Evolutionary conservation across 1,284 basidiomycete genomes (phyloP), one percentile per base, ranked within the genome.

Genomic region (Erythrobasidium hasegawianum): DNA sequence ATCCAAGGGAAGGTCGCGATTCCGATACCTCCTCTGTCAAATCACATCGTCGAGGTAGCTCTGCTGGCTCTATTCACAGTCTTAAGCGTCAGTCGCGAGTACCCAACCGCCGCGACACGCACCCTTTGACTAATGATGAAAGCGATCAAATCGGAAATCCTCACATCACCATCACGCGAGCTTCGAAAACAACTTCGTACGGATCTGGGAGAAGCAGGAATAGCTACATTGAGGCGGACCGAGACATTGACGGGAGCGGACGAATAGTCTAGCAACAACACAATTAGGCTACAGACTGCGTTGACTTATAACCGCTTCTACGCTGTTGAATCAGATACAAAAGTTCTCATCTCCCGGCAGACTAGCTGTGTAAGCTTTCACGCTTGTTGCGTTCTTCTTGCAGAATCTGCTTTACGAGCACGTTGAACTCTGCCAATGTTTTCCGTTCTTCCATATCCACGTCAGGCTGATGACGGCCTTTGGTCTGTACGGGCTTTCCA

Each of bases 391-490:
- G 41, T 38, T 65, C 62, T 29, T 65, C 62, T 14, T 11, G 27
- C 20, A 65, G 38, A 43, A 65, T 53, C 22, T 27, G 38, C 26
- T 65, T 65, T 16, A 65, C 62, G 14, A 65, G 56, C 22, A 57
- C 55, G 29, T 58, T 58, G 55, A 65, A 65, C 18, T 58, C 33
- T 11, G 33, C 29, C 7, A 65, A 33, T 2, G 62, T 56, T 14
- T 26, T 40, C 14, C 62, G 39, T 27, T 65, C 55, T 18, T 65
- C 55, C 2, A 24, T 22, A 40, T 55, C 56, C 16, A 65, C 55
- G 8, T 16, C 33, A 7, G 62, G 26, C 10, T 55, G 47, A 13
- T 22, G 24, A 4, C n/a, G 47, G 33, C 5, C 33, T n/a, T n/a
- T 24, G n/a, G 5, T 33, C 4, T 33, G 33, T 33, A 33, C 4